Base-by-base conservation (phyloP, 2,329 filamentous ascomycete genomes). In the Neonectria punicea region DNA sequence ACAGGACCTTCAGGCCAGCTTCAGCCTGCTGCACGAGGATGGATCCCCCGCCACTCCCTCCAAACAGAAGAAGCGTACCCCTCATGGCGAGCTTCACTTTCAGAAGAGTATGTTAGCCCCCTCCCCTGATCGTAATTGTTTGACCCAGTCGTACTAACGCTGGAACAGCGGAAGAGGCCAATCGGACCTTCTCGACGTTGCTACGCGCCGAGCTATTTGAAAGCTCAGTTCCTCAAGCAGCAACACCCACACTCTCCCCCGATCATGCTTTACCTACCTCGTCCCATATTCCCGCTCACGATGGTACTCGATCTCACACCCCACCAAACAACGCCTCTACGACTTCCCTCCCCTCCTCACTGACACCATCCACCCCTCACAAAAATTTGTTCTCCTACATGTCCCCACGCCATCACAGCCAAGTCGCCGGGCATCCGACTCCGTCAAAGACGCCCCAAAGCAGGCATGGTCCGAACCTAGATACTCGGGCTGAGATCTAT, bases 331-430 rank as follows among this genome's bases (percentile, higher is more conserved):
- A 90, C 71, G 79, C 81, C 18, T 83, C 89, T 14, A 82, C 86
- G 14, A 84, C 89, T 13, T 84, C 87, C 25, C 80, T 94, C n/a
- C 90, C 92, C 11, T 87, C 91, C 2, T 90, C 89, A 61, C 85
- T 96, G 63, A 97, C 95, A 0, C 96, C 96, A 0, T 97, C 95
- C 1, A 99, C 96, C 4, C 96, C 96, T 10, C 94, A 97, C 80
- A 98, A 98, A 82, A 99, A 99, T 71, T 88, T 99, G 43, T 98
- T 99, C 77, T 93, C 92, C 28, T 98, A 97, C 78, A 90, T 93
- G 80, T 94, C 93, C 3, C 92, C 93, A 2, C 84, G 86, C 25
- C 89, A 93, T 73, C 87, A 91, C 75, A 87, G 84, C 62, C 87
- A 88, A 68, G 87, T 91, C 54, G 91, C 89, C 20, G 92, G 92